phyloP scores from a whole-genome alignment of 2,329 filamentous ascomycete genomes.

The Fusarium dlaminii region DNA sequence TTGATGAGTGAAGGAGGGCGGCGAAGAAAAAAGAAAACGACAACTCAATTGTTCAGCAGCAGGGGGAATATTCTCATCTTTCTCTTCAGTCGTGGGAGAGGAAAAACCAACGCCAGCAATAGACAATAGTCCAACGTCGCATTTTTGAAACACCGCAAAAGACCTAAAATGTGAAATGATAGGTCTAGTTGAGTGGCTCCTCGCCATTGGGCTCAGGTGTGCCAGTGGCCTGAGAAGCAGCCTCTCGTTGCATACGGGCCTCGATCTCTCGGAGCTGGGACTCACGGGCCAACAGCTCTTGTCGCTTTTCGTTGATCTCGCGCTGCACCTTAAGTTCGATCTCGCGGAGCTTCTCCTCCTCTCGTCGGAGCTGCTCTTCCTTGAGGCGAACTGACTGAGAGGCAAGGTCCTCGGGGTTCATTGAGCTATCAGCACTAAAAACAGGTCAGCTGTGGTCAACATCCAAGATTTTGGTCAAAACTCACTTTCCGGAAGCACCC shows the following conservation, averaged over 20 bases:
- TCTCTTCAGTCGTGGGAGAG: constrained; percentile 54
- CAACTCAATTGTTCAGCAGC: constrained; percentile 51
- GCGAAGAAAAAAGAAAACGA: constrained; percentile 50
- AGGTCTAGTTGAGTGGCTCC: constrained; percentile 57
- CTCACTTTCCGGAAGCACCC: constrained; percentile 86
- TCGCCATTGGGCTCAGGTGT: constrained; percentile 64
- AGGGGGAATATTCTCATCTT: constrained; percentile 55
- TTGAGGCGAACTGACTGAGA: constrained; percentile 98
- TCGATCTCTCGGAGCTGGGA: constrained; percentile 99
- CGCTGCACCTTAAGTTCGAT: constrained; percentile 99
- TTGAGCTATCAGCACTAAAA: constrained; percentile 74
- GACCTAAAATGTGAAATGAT: constrained; percentile 43
- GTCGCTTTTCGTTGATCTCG: constrained; percentile 99
- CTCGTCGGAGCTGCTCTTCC: constrained; percentile 98
- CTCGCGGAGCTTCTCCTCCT: constrained; percentile 99
- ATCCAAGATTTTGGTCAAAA: constrained; percentile 46
- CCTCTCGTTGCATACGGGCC: constrained; percentile 93
- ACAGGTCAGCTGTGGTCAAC: constrained; percentile 44
- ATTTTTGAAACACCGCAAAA: constrained; percentile 48
- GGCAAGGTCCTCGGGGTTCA: constrained; percentile 97
- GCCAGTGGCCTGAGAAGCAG: constrained; percentile 61
- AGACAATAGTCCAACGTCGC: constrained; percentile 58
- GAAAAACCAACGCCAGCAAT: constrained; percentile 61
- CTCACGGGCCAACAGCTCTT: constrained; percentile 96
- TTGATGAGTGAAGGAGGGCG: constrained; percentile 41